A percentile compares a stretch with the other conserved stretches of the same genome.
Evolutionary conservation across 768 basidiomycete genomes (phyloP).

Genomic region (Mycena leptocephala): DNA sequence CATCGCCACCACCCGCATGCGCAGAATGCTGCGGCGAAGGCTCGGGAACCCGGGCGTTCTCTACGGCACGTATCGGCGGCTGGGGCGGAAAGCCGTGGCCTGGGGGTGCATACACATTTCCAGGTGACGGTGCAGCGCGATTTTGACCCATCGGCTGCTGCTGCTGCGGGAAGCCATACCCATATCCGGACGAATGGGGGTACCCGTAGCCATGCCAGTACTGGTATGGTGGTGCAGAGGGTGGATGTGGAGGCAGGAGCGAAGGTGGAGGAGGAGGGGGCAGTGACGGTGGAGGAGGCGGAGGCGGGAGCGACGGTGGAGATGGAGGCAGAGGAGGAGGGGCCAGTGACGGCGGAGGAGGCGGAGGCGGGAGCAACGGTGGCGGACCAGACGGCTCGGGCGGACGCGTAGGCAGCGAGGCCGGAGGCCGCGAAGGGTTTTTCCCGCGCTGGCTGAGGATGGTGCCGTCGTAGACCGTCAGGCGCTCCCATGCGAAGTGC

Average conservation of each 20-base stretch:
- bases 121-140: background rate
- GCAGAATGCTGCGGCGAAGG: background rate
- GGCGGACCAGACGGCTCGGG: conserved; percentile 34
- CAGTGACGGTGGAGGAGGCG: background rate
- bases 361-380: background rate
- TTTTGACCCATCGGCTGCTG: background rate
- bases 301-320: background rate
- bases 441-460: conserved; percentile 55
- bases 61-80: too few relatives aligned
- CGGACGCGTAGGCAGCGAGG: conserved; percentile 15
- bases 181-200: background rate
- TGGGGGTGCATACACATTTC: too few relatives aligned
- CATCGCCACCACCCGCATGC: background rate
- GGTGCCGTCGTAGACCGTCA: conserved; percentile 42
- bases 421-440: conserved; percentile 46
- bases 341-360: background rate
- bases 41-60: background rate
- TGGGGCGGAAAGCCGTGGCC: background rate
- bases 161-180: background rate
- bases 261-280: conserved; percentile 34
- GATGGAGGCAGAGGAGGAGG: conserved; percentile 34
- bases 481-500: conserved; percentile 36
- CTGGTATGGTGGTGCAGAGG: conserved; percentile 19
- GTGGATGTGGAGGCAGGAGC: conserved; percentile 7
- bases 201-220: background rate